Evolutionary conservation across 148 eudicot genomes (phyloP), one percentile per base, ranked within the genome.

Genomic region (Rhododendron williamsianum): DNA sequence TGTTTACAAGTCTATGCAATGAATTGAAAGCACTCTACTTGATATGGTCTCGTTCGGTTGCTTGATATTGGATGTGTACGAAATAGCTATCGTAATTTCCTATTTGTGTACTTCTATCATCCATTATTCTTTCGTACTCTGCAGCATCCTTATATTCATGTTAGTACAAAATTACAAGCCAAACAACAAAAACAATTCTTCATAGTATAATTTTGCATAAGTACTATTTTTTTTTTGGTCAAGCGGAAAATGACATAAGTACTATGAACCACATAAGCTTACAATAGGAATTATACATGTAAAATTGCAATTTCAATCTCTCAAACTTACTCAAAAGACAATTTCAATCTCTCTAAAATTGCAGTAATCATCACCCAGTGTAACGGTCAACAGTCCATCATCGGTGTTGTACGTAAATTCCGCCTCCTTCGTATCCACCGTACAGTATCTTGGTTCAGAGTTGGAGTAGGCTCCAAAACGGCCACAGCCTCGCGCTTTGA

Each of bases 401-500:
- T 87, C 84, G 13, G 81, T 27, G 5, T 41, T 41, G 49, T 76
- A 76, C 0, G 11, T 76, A 41, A 76, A 76, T 9, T 41, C 80
- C 0, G 56, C 81, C 19, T 85, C 73, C 45, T 81, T 67, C 78
- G 4, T 45, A 82, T 90, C 90, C 46, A 92, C 90, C 5, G 82
- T 56, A 23, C 80, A 21, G 51, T 41, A 76, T 38, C 12, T 76
- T 76, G 80, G 80, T 38, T 76, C n/a, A 9, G 15, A 2, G 83
- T 88, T 87, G 2, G 92, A 91, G 88, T 93, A 93, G 56, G 86
- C 90, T 65, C 92, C 93, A 87, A 93, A 91, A 25, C 84, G 90
- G 13, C 95, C 93, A 63, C 90, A 90, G 10, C 92, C 95, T 1
- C 87, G 89, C 19, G 45, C 91, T 87, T 85, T 67, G 49, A 90